Base-by-base conservation (phyloP, 148 eudicot genomes). In the Amaranthus cruentus region DNA sequence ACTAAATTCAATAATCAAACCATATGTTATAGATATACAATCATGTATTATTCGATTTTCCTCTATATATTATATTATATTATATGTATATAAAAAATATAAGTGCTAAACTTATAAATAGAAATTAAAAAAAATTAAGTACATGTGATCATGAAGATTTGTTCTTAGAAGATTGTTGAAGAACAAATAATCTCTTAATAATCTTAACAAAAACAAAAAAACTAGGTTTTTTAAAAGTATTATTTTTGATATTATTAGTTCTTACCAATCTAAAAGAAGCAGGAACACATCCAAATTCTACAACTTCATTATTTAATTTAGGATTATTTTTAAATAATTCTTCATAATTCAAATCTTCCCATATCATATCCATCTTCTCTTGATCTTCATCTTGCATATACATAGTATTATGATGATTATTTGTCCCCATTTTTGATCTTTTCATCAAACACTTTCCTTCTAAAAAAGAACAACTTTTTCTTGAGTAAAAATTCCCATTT, bases 311-410 rank as follows among this genome's bases (percentile, higher is more conserved):
- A 76, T 59, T 74, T 54, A 47, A 56, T 43, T 55, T 63, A 3
- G 57, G 4, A 51, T 47, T 63, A 69, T 72, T 75, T 13, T 55
- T 69, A 3, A 66, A 70, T 12, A 73, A 38, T 38, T 87, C 86
- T 11, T 87, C 90, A 51, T 50, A 67, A 10, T 84, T 83, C 73
- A 85, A 81, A 77, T 85, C 88, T 55, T 87, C 86, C 90, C 90
- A 87, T n/a, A 87, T 67, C 82, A 73, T 59, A 44, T 85, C 90
- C 90, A 87, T 87, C 57, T 80, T 85, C 49, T 87, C 88, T 9
- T 60, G 63, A 60, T 82, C 79, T 51, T 75, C 77, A 5, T 73
- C 46, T 13, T 76, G 76, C 9, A 66, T 74, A 12, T 80, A 74
- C 15, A 10, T 21, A 18, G n/a, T 44, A 15, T 43, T 42, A 13